Evolutionary conservation across 345 rosid species (phyloP).

Genomic region (Microthlaspi erraticum): DNA sequence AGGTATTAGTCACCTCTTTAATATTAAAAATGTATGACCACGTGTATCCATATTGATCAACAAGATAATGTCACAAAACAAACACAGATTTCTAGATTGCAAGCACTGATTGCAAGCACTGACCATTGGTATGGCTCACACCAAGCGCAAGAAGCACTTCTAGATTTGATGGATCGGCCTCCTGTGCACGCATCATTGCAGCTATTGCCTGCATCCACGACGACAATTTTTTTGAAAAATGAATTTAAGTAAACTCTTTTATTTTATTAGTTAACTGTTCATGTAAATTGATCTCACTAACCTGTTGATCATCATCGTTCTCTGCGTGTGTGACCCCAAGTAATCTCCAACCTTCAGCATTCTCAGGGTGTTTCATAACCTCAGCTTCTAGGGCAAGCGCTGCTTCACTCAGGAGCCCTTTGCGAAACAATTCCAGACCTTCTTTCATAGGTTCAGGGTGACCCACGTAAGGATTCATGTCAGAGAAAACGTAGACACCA

Average conservation of each 20-base stretch:
- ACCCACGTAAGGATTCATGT: constrained; percentile 99
- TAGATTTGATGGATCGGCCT: constrained; percentile 91
- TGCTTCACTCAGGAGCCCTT: constrained; percentile 99
- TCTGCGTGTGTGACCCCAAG: constrained; percentile 99
- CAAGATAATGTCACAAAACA: constrained; percentile 25
- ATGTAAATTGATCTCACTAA: constrained; percentile 37
- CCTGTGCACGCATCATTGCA: constrained; percentile 99
- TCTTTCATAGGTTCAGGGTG: constrained; percentile 95
- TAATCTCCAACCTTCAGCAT: constrained; percentile 99
- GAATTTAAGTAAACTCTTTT: constrained; percentile 14
- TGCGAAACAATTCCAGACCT: constrained; percentile 94
- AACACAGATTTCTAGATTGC: constrained; percentile 18
- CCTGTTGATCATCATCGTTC: constrained; percentile 99
- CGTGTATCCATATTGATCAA: constrained; percentile 5
- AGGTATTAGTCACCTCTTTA: constrained; percentile 28
- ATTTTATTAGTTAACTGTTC: background rate
- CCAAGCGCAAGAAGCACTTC: constrained; percentile 99
- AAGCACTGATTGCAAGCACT: constrained; percentile 56
- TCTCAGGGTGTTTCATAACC: constrained; percentile 94
- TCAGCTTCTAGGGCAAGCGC: constrained; percentile 99
- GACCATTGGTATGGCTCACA: constrained; percentile 98
- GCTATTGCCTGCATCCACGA: constrained; percentile 86
- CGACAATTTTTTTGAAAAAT: background rate
- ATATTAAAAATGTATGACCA: background rate
- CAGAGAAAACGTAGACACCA: constrained; percentile 96